A percentile compares a stretch with the other conserved stretches of the same genome.
These are phyloP conservation scores for Pythium apleroticum DNA, from an alignment of 352 stramenopile genomes.

Conservation along the genomic window DNA sequence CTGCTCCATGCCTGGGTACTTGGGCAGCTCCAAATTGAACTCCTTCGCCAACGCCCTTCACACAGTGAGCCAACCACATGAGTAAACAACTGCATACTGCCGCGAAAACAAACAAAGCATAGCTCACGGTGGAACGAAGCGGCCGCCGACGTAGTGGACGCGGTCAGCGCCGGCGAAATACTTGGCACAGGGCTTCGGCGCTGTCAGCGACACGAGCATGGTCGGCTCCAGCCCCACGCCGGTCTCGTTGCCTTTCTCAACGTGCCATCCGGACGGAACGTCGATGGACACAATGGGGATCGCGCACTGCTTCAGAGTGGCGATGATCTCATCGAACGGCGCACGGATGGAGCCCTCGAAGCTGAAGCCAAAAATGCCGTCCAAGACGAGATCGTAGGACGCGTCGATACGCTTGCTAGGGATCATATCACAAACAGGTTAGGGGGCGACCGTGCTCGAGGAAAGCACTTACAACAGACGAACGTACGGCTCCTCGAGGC, in stretches of 20 bases:
- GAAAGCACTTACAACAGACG: not conserved
- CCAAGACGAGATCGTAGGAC: conserved; percentile 92
- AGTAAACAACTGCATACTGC: no score
- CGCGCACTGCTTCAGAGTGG: conserved; percentile 49
- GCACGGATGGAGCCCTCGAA: conserved; percentile 88
- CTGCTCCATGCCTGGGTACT: conserved; percentile 59
- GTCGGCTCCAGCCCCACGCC: conserved; percentile 85
- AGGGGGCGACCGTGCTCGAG: not conserved
- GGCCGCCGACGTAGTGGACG: conserved; percentile 95
- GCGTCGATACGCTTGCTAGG: conserved; percentile 42
- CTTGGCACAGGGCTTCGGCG: conserved; percentile 93
- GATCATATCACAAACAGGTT: conserved; percentile 12
- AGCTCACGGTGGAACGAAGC: conserved; percentile 91
- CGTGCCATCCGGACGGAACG: conserved; percentile 98
- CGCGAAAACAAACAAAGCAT: not conserved
- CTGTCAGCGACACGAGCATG: conserved; percentile 97
- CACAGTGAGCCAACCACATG: not conserved
- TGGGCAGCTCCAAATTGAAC: conserved; percentile 63
- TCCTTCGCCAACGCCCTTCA: conserved; percentile 54
- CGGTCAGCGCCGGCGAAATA: conserved; percentile 79
- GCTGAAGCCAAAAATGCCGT: conserved; percentile 99
- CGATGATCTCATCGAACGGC: conserved; percentile 91
- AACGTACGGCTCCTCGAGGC: conserved; percentile 45
- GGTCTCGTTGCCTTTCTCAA: conserved; percentile 87
- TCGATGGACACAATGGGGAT: conserved; percentile 96